Percentiles rank a stretch among this genome's conserved stretches.
phyloP scores from a whole-genome alignment of 1,284 basidiomycete genomes.

The Trichosporon inkin region DNA sequence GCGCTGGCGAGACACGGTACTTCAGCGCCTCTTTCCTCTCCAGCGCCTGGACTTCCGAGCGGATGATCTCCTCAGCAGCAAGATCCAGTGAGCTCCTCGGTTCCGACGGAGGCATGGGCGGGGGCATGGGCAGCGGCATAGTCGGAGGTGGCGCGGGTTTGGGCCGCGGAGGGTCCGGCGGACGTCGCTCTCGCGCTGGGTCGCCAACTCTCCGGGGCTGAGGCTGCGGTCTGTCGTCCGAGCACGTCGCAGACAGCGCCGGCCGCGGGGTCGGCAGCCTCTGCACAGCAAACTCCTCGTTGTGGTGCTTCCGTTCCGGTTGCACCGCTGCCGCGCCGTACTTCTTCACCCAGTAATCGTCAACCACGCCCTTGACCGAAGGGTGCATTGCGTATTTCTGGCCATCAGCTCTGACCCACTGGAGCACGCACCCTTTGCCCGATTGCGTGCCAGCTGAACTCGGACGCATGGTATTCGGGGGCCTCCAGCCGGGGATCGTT shows the following conservation, averaged over 20 bases:
- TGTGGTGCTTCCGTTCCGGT: background rate
- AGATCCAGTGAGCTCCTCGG: background rate
- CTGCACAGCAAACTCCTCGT: background rate
- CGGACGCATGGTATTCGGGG: background rate
- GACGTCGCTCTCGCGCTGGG: background rate
- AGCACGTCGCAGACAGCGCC: background rate
- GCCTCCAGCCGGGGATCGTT: background rate
- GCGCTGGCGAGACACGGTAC: background rate
- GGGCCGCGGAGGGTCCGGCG: background rate
- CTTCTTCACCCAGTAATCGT: background rate
- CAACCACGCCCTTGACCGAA: background rate
- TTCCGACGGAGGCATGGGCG: background rate
- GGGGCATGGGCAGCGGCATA: too few species aligned
- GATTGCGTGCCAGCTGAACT: background rate
- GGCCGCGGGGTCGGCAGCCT: background rate
- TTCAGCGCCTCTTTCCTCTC: background rate
- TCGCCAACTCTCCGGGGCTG: background rate
- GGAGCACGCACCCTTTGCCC: background rate
- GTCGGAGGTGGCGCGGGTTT: background rate
- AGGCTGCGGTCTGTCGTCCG: background rate
- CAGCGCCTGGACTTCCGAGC: background rate
- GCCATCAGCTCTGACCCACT: background rate
- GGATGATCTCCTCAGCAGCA: background rate
- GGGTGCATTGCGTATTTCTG: conserved; percentile 1
- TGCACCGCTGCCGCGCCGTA: background rate